phyloP scores from a whole-genome alignment of 2,329 filamentous ascomycete genomes.

The Raffaelea arxii region DNA sequence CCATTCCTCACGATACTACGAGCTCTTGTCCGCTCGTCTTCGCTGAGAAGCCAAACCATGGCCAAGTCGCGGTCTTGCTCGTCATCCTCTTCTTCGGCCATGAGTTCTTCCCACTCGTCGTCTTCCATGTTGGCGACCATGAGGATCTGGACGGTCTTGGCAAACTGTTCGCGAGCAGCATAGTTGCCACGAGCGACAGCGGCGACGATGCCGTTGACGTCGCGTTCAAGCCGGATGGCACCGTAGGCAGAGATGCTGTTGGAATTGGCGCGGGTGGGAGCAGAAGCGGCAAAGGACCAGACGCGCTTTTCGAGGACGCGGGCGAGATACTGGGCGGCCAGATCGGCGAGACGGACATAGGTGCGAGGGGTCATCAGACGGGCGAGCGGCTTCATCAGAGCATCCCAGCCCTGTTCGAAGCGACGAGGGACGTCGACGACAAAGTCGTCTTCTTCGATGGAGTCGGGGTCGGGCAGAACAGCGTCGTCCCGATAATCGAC shows the following conservation, averaged over 20 bases:
- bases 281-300: constrained; percentile 67
- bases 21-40: too few species aligned
- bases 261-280: too few species aligned
- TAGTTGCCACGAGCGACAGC: constrained; percentile 64
- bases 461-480: constrained; percentile 23
- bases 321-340: constrained; percentile 65
- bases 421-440: constrained; percentile 62
- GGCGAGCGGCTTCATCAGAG: constrained; percentile 73
- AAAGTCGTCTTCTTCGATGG: constrained; percentile 36
- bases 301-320: constrained; percentile 80
- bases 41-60: too few species aligned
- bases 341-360: constrained; percentile 65
- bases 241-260: constrained; percentile 80
- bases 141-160: constrained; percentile 66
- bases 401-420: constrained; percentile 80
- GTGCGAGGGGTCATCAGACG: constrained; percentile 73
- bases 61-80: too few species aligned
- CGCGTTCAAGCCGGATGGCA: constrained; percentile 71
- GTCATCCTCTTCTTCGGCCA: too few species aligned
- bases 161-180: constrained; percentile 66
- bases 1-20: too few species aligned
- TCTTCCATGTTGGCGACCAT: constrained; percentile 92
- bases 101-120: constrained; percentile 82
- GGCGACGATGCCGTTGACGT: constrained; percentile 66
- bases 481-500: constrained; percentile 68